Percentiles rank a stretch among this genome's conserved stretches.
phyloP scores from a whole-genome alignment of 2,329 filamentous ascomycete species.

The Cladobotryum mycophilum region DNA sequence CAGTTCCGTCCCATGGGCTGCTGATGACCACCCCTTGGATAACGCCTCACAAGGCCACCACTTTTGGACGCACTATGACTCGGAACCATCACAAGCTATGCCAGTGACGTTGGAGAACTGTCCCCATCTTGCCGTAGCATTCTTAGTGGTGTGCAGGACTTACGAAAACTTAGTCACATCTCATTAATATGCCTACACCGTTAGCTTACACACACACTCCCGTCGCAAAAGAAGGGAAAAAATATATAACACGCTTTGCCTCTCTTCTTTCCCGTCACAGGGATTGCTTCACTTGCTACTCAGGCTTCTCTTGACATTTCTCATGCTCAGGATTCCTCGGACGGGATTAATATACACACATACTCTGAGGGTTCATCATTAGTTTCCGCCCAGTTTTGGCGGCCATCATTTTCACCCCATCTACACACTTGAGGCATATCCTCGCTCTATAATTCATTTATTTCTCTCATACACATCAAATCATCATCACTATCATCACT shows the following conservation, averaged over 20 bases:
- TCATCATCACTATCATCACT: background rate
- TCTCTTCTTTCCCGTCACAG: background rate
- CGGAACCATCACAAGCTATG: background rate
- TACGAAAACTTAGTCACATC: background rate
- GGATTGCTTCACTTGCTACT: background rate
- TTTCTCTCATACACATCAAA: background rate
- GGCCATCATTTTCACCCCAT: no score
- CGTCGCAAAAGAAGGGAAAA: background rate
- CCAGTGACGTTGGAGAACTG: background rate
- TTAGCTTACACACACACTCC: background rate
- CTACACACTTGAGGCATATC: no score
- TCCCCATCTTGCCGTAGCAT: background rate
- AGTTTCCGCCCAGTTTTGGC: background rate
- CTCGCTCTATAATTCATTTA: background rate
- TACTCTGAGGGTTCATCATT: slow-evolving; percentile 6
- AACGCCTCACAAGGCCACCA: slow-evolving; percentile 21
- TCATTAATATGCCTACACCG: no score
- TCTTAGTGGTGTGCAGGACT: background rate
- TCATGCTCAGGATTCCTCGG: slow-evolving; percentile 4
- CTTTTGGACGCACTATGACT: slow-evolving; percentile 6
- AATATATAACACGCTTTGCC: background rate
- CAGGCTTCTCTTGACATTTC: slow-evolving; percentile 1
- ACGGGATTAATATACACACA: background rate
- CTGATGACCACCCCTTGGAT: slow-evolving; percentile 19
- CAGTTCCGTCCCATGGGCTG: slow-evolving; percentile 13